Base-by-base conservation (phyloP, 148 eudicot species). In the Rhododendron simsii region DNA sequence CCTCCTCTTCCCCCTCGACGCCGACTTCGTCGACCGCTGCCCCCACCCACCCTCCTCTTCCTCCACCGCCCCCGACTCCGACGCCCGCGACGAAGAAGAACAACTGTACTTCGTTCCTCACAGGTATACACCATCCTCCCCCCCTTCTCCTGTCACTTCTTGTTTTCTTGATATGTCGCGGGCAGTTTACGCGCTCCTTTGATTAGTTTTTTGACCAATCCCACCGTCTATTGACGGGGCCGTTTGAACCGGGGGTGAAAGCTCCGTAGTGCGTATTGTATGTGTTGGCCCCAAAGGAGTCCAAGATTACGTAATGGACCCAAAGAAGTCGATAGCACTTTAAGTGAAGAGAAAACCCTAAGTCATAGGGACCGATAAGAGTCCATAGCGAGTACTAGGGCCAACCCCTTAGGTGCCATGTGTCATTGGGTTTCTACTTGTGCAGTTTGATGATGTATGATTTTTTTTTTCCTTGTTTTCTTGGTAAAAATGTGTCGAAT, bases 21-120 rank as follows among this genome's bases (percentile, higher is more conserved):
- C 85, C 15, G 90, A 79, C 86, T 67, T 85, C 78, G 47, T 86
- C 63, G 83, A 50, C 76, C 61, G 53, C 73, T 69, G 30, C 59
- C 45, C 78, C 23, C 9, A 74, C 44, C 20, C 44, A 7, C 79
- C 80, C 82, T 67, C 85, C 73, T 44, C 11, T 86, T 26, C 59
- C 86, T 67, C 86, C 85, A 84, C 85, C 85, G 86, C 79, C 83
- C 83, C 82, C 39, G 88, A 87, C 71, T 11, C 41, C 30, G 67
- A 33, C 51, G 93, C 88, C 48, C 2, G 7, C 41, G 2, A 33
- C 39, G 76, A 71, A 33, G 76, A 71, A 15, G 94, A 93, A 63
- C 87, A 89, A 57, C 87, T 93, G 77, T 94, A 88, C 88, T 84
- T 94, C 41, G 95, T 93, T 30, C 83, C 91, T 48, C 85, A 80